These are phyloP conservation scores for Picea glauca DNA, from an alignment of 75 land plant genomes.

Conservation along the genomic window DNA sequence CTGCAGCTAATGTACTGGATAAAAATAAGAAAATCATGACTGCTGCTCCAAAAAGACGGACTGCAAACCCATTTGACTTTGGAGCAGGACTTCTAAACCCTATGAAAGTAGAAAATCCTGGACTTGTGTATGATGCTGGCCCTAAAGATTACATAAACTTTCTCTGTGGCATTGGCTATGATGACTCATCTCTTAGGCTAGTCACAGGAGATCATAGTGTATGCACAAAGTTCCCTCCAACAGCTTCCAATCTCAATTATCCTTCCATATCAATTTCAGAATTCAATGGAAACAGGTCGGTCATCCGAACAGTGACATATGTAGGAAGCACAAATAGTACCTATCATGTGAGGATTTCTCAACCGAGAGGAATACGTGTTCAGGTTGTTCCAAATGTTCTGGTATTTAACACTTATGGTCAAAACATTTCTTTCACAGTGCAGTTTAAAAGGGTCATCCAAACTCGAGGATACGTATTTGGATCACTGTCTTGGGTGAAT, in stretches of 20 bases:
- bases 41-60: too few relatives aligned
- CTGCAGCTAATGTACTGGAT: slow-evolving; percentile 53
- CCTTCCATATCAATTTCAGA: slow-evolving; percentile 68
- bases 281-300: slow-evolving; percentile 24
- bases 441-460: slow-evolving; percentile 33
- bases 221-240: slow-evolving; percentile 21
- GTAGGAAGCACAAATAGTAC: slow-evolving; percentile 55
- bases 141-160: slow-evolving; percentile 50
- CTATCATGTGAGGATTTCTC: slow-evolving; percentile 43
- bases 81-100: slow-evolving; percentile 65
- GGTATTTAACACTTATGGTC: slow-evolving; percentile 34
- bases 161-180: slow-evolving; percentile 72
- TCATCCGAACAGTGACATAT: slow-evolving; percentile 72
- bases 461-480: slow-evolving; percentile 58
- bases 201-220: slow-evolving; percentile 54
- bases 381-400: slow-evolving; percentile 49
- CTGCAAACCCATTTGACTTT: slow-evolving; percentile 57
- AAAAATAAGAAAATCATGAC: slow-evolving; percentile 33
- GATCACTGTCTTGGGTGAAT: slow-evolving; percentile 59
- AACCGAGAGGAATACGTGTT: slow-evolving; percentile 61
- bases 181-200: slow-evolving; percentile 29
- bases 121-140: slow-evolving; percentile 52
- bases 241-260: slow-evolving; percentile 58
- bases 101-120: slow-evolving; percentile 43
- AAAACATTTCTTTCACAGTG: slow-evolving; percentile 55